These are phyloP conservation scores for Tribonema minus DNA, from an alignment of 108 stramenopile genomes.

Conservation along the genomic window DNA sequence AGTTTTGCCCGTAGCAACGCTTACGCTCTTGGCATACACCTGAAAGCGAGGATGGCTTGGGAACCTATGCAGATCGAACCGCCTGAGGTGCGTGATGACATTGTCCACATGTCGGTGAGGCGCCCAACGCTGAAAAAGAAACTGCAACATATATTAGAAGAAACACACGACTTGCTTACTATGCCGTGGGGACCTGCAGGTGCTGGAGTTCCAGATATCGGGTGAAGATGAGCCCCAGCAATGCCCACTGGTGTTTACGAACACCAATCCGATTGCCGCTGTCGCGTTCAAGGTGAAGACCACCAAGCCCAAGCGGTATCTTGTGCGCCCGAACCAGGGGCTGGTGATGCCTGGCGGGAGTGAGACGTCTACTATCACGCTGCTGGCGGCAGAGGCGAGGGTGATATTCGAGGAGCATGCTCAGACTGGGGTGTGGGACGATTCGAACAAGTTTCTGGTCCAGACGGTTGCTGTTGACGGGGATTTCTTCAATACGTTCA, in stretches of 20 bases:
- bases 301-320: constrained; percentile 41
- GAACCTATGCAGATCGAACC: no score
- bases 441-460: constrained; percentile 41
- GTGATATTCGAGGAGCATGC: constrained; percentile 7
- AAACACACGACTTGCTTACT: no score
- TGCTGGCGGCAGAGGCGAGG: constrained; percentile 27
- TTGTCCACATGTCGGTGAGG: no score
- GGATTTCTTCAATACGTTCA: not conserved
- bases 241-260: constrained; percentile 19
- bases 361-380: constrained; percentile 11
- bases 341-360: not conserved
- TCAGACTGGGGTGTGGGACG: constrained; percentile 4
- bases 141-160: no score
- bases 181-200: no score
- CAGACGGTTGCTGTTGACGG: not conserved
- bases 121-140: no score
- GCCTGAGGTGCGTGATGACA: no score
- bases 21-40: no score
- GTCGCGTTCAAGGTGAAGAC: constrained; percentile 46
- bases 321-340: constrained; percentile 41
- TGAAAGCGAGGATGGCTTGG: no score
- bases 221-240: constrained; percentile 9
- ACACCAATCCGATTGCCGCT: not conserved
- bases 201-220: constrained; percentile 11
- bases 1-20: no score